Percentiles rank a stretch among this genome's conserved stretches.
phyloP scores from a whole-genome alignment of 2,329 filamentous ascomycete species.

The Talaromyces islandicus region DNA sequence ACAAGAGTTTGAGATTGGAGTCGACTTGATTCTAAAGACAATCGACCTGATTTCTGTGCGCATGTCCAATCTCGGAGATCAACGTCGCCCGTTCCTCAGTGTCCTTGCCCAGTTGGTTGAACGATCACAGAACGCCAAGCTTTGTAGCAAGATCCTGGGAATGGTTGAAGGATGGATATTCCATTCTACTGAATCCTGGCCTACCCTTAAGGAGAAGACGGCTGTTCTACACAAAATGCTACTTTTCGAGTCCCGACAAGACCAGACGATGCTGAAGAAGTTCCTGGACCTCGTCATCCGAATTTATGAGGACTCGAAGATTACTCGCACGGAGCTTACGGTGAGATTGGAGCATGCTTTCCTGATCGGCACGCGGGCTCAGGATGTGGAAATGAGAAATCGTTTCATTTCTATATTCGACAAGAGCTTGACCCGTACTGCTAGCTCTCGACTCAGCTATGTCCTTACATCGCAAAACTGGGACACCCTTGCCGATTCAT shows the following conservation, averaged over 20 bases:
- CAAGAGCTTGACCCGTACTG: constrained; percentile 85
- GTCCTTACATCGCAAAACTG: constrained; percentile 90
- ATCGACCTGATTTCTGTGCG: constrained; percentile 87
- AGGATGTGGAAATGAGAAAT: constrained; percentile 94
- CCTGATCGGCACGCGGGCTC: constrained; percentile 85
- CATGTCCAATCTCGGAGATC: constrained; percentile 89
- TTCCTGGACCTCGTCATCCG: constrained; percentile 95
- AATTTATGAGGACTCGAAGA: constrained; percentile 96
- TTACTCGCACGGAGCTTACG: constrained; percentile 88
- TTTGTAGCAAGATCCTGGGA: constrained; percentile 87
- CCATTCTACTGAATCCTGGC: constrained; percentile 87
- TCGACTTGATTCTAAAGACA: constrained; percentile 85
- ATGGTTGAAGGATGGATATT: constrained; percentile 98
- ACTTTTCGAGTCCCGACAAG: constrained; percentile 78
- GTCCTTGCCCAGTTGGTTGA: constrained; percentile 93
- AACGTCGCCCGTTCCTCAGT: constrained; percentile 86
- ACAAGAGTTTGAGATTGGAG: constrained; percentile 82
- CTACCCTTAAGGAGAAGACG: constrained; percentile 97
- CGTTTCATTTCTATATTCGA: constrained; percentile 96
- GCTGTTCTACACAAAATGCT: constrained; percentile 99
- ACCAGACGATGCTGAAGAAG: constrained; percentile 79
- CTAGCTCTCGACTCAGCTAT: constrained; percentile 81
- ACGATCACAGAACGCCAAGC: constrained; percentile 76
- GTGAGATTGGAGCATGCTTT: constrained; percentile 98
- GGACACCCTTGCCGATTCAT: constrained; percentile 90